These are phyloP conservation scores for Didymella exigua DNA, from an alignment of 2,329 filamentous ascomycete species.

Conservation along the genomic window DNA sequence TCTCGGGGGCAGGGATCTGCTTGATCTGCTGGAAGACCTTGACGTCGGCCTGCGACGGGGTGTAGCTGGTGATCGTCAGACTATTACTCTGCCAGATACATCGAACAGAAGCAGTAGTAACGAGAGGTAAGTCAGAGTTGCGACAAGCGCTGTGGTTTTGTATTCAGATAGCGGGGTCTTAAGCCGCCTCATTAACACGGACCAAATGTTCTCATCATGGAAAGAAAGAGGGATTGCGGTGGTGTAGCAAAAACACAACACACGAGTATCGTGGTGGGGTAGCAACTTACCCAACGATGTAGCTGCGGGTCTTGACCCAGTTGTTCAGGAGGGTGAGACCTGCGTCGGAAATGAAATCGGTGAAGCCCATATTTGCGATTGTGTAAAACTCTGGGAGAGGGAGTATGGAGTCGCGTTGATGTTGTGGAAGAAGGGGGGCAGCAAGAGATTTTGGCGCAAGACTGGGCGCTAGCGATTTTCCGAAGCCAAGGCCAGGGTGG, in stretches of 20 bases:
- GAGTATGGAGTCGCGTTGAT: conserved; percentile 21
- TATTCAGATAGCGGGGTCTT: conserved; percentile 87
- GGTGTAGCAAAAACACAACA: conserved; percentile 25
- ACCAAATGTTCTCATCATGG: conserved; percentile 86
- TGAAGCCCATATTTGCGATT: conserved; percentile 67
- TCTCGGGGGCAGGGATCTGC: conserved; percentile 74
- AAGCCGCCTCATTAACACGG: conserved; percentile 94
- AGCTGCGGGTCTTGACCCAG: conserved; percentile 77
- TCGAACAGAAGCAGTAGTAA: conserved; percentile 21
- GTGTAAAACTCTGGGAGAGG: conserved; percentile 17
- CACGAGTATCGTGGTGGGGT: conserved; percentile 32
- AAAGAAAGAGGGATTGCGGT: conserved; percentile 43
- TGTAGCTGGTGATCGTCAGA: conserved; percentile 55
- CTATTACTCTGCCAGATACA: conserved; percentile 19
- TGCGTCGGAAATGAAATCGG: conserved; percentile 69
- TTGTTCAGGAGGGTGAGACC: conserved; percentile 72
- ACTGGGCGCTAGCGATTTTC: conserved; percentile 20
- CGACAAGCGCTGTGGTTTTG: conserved; percentile 73
- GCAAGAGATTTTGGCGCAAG: conserved; percentile 29
- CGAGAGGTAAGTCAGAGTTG: conserved; percentile 65
- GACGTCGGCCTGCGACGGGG: conserved; percentile 92
- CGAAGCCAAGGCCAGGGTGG: conserved; percentile 16
- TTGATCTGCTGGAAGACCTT: conserved; percentile 90
- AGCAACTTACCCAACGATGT: conserved; percentile 78
- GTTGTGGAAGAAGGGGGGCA: conserved; percentile 22